Conservation (phyloP, 208 protist species). For the Sergeia podlipaevii region DNA sequence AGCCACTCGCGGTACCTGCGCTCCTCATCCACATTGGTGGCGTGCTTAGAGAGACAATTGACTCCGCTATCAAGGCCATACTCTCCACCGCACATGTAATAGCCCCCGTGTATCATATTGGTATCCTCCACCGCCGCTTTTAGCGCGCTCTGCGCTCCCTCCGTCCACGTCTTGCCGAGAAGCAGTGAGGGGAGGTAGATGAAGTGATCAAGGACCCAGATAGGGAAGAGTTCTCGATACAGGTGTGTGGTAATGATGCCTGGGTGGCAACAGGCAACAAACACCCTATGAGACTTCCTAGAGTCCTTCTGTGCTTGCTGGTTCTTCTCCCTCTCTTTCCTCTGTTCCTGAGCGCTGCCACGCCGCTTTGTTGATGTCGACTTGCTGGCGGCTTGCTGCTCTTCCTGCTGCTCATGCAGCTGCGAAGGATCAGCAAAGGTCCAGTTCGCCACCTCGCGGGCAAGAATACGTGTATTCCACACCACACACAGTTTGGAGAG, state of each 20-base stretch:
- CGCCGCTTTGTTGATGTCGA: not conserved
- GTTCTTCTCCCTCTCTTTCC: constrained; percentile 2
- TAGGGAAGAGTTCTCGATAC: constrained; percentile 78
- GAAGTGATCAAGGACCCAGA: constrained; percentile 58
- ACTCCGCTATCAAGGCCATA: constrained; percentile 56
- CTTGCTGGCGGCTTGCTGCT: no score
- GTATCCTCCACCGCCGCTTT: constrained; percentile 44
- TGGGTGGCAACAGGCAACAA: constrained; percentile 74
- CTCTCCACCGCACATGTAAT: constrained; percentile 78
- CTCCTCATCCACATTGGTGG: constrained; percentile 21
- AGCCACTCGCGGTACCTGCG: constrained; percentile 50
- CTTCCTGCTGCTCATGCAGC: not conserved
- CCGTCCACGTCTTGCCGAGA: constrained; percentile 78
- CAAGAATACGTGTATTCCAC: constrained; percentile 77
- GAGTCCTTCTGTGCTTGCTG: no score
- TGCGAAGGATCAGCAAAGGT: constrained; percentile 22
- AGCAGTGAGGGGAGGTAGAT: constrained; percentile 83
- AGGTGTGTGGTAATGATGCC: constrained; percentile 75
- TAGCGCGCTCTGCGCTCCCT: constrained; percentile 70
- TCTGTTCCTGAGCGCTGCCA: not conserved
- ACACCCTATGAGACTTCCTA: constrained; percentile 66
- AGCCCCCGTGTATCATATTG: constrained; percentile 62
- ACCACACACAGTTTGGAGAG: constrained; percentile 83
- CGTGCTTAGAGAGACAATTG: constrained; percentile 61
- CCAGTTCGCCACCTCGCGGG: constrained; percentile 31